Evolutionary conservation across 179 eudicot species (phyloP).

Genomic region (Drosera spatulata): DNA sequence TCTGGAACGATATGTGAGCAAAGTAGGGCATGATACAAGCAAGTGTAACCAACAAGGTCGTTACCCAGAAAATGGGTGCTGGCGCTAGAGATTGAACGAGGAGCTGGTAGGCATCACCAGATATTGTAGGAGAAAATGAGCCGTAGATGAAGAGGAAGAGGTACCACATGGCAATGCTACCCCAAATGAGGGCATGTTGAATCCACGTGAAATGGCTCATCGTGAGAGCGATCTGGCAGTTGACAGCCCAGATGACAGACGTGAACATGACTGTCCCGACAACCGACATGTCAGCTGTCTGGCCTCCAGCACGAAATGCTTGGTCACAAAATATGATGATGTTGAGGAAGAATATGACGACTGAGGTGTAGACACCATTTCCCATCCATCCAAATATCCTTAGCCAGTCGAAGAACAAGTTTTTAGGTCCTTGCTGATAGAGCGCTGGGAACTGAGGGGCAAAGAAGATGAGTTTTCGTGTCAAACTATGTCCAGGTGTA

Average conservation of each 20-base stretch:
- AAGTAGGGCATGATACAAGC: constrained; percentile 69
- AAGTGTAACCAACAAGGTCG: constrained; percentile 56
- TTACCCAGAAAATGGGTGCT: constrained; percentile 71
- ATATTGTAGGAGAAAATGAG: constrained; percentile 26
- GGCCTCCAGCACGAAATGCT: constrained; percentile 65
- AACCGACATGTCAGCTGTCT: constrained; percentile 76
- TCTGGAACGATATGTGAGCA: constrained; percentile 65
- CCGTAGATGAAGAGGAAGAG: constrained; percentile 75
- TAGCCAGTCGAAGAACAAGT: constrained; percentile 91
- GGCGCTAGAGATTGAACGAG: constrained; percentile 76
- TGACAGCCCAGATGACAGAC: constrained; percentile 79
- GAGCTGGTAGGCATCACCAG: constrained; percentile 42
- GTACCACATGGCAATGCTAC: constrained; percentile 74
- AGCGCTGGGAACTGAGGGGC: constrained; percentile 83
- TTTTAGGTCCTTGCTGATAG: constrained; percentile 94
- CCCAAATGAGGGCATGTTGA: constrained; percentile 40
- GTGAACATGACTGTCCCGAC: constrained; percentile 94
- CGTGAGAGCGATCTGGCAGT: constrained; percentile 80
- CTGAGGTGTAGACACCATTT: constrained; percentile 77
- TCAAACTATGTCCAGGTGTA: not conserved
- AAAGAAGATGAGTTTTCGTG: not conserved
- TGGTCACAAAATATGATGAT: constrained; percentile 38
- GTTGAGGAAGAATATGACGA: constrained; percentile 33
- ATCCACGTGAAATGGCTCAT: too few relatives aligned
- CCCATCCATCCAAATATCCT: constrained; percentile 95